These are phyloP conservation scores for Tolypocladium album DNA, from an alignment of 2,329 filamentous ascomycete species.

Conservation along the genomic window DNA sequence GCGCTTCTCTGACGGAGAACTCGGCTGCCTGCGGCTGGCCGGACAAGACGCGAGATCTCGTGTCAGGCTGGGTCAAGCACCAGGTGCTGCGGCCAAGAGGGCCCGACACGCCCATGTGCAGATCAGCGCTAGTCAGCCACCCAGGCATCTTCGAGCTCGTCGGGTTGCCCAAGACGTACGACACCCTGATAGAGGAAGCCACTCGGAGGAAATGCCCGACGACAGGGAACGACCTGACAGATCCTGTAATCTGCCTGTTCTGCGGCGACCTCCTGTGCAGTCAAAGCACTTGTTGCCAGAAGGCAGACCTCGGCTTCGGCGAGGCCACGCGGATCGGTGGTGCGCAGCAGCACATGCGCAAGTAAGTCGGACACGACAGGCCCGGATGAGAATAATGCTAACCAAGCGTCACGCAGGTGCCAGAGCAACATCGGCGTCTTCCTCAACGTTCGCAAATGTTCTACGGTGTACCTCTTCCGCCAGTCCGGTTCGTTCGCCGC, in stretches of 20 bases:
- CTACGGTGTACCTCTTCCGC: conserved; percentile 76
- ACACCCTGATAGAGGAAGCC: conserved; percentile 84
- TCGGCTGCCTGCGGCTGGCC: conserved; percentile 38
- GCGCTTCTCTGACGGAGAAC: conserved; percentile 44
- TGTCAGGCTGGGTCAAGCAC: conserved; percentile 65
- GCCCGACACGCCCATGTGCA: conserved; percentile 15
- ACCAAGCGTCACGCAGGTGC: conserved; percentile 44
- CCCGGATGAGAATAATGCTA: background rate
- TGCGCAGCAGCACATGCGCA: conserved; percentile 80
- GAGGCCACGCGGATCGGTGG: conserved; percentile 55
- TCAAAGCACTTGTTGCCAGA: conserved; percentile 84
- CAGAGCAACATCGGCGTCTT: conserved; percentile 86
- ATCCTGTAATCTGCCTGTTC: conserved; percentile 86
- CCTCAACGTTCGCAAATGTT: conserved; percentile 94
- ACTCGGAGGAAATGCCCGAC: conserved; percentile 76
- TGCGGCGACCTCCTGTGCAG: conserved; percentile 96
- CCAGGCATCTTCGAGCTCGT: conserved; percentile 91
- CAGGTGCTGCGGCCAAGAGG: conserved; percentile 32
- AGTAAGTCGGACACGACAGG: conserved; percentile 43
- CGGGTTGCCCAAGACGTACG: conserved; percentile 83
- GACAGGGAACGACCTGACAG: conserved; percentile 81
- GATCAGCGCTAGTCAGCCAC: conserved; percentile 52
- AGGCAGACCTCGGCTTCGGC: conserved; percentile 37
- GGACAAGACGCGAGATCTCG: conserved; percentile 30
- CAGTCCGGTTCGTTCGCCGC: conserved; percentile 72